Evolutionary conservation across 768 basidiomycete genomes (phyloP).

Genomic region (Lactarius hatsudake): DNA sequence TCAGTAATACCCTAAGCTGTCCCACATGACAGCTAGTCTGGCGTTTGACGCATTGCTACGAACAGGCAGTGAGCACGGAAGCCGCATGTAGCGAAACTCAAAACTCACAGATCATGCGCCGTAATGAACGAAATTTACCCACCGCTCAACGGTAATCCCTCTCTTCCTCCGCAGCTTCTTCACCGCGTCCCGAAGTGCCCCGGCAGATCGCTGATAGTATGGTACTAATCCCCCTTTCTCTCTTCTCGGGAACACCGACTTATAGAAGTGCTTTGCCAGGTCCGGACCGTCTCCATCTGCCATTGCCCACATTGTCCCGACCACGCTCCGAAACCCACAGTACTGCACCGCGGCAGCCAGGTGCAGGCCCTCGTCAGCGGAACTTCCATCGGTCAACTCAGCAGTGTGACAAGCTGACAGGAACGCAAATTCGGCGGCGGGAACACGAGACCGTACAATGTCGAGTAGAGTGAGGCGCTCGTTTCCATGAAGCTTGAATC

Average conservation of each 20-base stretch:
- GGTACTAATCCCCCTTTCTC: background rate
- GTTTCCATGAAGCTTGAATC: background rate
- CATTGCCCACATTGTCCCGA: background rate
- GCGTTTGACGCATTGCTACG: too few relatives aligned
- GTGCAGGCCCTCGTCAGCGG: background rate
- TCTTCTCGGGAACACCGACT: background rate
- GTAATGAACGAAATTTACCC: constrained; percentile 10
- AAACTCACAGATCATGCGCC: background rate
- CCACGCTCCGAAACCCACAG: background rate
- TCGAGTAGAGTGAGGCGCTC: background rate
- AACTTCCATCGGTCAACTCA: background rate
- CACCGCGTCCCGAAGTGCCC: background rate
- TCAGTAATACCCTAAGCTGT: too few relatives aligned
- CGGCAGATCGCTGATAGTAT: background rate
- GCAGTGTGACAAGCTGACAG: background rate
- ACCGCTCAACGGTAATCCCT: background rate
- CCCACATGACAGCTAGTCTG: too few relatives aligned
- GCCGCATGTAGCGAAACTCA: background rate
- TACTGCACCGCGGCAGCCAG: background rate
- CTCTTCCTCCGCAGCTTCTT: background rate
- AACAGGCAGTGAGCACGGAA: background rate
- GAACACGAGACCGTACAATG: background rate
- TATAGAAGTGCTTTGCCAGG: background rate
- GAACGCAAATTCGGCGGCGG: background rate
- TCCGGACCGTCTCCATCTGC: background rate